Base-by-base conservation (phyloP, 2,329 filamentous ascomycete genomes). In the Hymenoscyphus occultus region DNA sequence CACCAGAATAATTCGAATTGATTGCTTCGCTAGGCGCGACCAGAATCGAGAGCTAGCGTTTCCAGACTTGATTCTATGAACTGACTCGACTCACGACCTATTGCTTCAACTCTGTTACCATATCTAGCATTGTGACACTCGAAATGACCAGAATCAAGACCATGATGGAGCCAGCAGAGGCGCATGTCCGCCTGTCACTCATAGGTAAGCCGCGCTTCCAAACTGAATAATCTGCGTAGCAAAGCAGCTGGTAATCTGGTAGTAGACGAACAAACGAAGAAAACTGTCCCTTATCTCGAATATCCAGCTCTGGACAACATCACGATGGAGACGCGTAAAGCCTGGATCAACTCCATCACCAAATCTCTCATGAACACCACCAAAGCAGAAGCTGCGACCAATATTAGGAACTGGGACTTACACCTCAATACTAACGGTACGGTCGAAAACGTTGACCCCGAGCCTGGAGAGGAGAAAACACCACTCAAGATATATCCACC, bases 351-450 rank as follows among this genome's bases (percentile, higher is more conserved):
- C 19, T 10, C 45, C 7, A 51, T 51, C 19, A 51, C 45, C 5
- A 22, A 22, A 22, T 6, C 19, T 12, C 6, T 61, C 7, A n/a
- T 51, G 12, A 51, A 51, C 12, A 51, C n/a, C 45, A 51, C 45
- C 9, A 51, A 51, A 35, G 28, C 56, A 6, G 35, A 16, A 12
- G 31, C 28, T 39, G 35, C 28, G 48, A 39, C 39, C 39, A 59
- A 58, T 14, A 59, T 68, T 35, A 63, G 68, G 16, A 66, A 69
- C 39, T 69, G 60, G 64, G 66, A 68, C 57, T 32, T 69, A 32
- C 48, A 64, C 39, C 64, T 69, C 31, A 60, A 39, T 35, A 40
- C 62, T n/a, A 61, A 70, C 58, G 63, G 68, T 39, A 66, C 63
- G 13, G 57, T 67, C 14, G 57, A 59, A 56, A 70, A 64, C 57